Evolutionary conservation across 2,329 filamentous ascomycete species (phyloP).

Genomic region (Fusarium verticillioides): DNA sequence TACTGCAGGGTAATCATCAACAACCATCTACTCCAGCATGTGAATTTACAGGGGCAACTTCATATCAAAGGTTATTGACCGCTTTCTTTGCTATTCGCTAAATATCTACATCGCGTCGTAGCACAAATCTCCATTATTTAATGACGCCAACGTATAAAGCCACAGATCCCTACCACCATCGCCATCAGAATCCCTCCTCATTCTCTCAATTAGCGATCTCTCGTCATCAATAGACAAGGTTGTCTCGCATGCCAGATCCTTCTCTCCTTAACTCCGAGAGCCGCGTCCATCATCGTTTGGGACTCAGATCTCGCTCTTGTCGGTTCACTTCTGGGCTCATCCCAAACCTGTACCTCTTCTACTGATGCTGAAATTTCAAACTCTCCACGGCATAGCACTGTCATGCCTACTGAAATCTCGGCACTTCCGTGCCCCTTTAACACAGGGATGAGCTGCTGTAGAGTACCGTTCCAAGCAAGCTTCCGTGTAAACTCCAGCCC

Average conservation of each 20-base stretch:
- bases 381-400: slow-evolving; percentile 80
- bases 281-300: slow-evolving; percentile 66
- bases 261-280: slow-evolving; percentile 69
- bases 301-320: slow-evolving; percentile 62
- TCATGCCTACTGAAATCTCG: slow-evolving; percentile 74
- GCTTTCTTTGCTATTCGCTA: slow-evolving; percentile 19
- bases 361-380: slow-evolving; percentile 85
- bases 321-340: slow-evolving; percentile 46
- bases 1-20: slow-evolving; percentile 14
- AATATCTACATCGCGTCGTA: slow-evolving; percentile 22
- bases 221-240: slow-evolving; percentile 65
- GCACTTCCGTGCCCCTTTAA: slow-evolving; percentile 68
- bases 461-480: slow-evolving; percentile 83
- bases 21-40: not conserved
- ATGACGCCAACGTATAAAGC: slow-evolving; percentile 2
- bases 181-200: slow-evolving; percentile 13
- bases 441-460: slow-evolving; percentile 78
- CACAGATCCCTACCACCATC: not conserved
- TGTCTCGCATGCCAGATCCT: slow-evolving; percentile 73
- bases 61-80: slow-evolving; percentile 8
- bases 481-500: slow-evolving; percentile 86
- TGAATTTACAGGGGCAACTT: no score
- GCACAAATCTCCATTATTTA: slow-evolving; percentile 21
- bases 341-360: slow-evolving; percentile 77
- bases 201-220: slow-evolving; percentile 52